A percentile compares a stretch with the other conserved stretches of the same genome.
phyloP scores from a whole-genome alignment of 139 green algal species.

The Mesotaenium endlicherianum region DNA sequence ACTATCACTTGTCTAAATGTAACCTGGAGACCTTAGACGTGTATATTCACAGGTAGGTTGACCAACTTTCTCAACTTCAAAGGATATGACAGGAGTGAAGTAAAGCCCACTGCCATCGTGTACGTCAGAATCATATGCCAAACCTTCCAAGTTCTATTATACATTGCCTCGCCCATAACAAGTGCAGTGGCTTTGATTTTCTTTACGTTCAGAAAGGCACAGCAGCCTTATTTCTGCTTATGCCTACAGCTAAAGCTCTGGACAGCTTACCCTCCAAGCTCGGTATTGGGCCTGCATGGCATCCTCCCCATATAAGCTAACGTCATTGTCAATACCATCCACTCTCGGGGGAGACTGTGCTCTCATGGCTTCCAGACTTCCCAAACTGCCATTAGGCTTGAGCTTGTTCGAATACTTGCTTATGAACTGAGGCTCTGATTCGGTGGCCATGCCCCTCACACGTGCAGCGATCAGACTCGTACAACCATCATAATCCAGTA shows the following conservation, averaged over 20 bases:
- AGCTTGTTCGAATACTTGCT: too few species aligned
- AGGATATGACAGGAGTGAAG: not conserved
- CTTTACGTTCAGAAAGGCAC: too few species aligned
- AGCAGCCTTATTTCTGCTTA: not conserved
- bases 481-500: too few species aligned
- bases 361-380: not conserved
- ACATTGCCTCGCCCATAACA: not conserved
- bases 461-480: too few species aligned
- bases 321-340: not conserved
- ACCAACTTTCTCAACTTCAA: too few species aligned
- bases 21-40: too few species aligned
- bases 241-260: not conserved
- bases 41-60: too few species aligned
- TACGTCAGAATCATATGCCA: not conserved
- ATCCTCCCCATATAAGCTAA: conserved; percentile 14
- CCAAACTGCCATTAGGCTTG: not conserved
- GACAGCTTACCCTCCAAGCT: conserved; percentile 15
- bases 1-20: too few species aligned
- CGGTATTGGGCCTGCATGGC: conserved; percentile 6
- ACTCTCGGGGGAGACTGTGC: not conserved
- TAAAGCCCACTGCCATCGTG: not conserved
- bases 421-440: too few species aligned
- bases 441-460: too few species aligned
- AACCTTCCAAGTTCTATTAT: not conserved
- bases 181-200: too few species aligned